phyloP scores from a whole-genome alignment of 73 alveolate genomes.

The Uronychia setigera region DNA sequence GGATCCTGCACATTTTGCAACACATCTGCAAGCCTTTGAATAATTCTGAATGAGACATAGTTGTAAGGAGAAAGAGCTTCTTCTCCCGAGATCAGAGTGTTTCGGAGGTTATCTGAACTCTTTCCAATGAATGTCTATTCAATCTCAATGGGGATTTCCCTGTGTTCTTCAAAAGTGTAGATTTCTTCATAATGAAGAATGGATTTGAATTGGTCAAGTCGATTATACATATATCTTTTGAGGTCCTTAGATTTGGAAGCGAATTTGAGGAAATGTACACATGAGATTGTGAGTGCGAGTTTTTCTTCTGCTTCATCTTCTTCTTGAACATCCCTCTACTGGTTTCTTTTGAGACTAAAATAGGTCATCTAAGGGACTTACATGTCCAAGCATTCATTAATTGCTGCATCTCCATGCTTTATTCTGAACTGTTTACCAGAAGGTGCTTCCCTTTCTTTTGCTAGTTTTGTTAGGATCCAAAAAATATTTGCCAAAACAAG shows the following conservation, averaged over 20 bases:
- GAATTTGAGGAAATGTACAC: conserved; percentile 77
- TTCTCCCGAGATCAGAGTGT: conserved; percentile 49
- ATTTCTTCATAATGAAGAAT: conserved; percentile 71
- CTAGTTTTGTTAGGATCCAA: conserved; percentile 72
- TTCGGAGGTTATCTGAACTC: conserved; percentile 45
- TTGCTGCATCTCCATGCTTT: conserved; percentile 74
- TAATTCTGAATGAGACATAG: conserved; percentile 73
- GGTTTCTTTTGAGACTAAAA: conserved; percentile 69
- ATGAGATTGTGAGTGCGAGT: conserved; percentile 65
- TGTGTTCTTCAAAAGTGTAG: conserved; percentile 39
- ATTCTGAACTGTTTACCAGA: conserved; percentile 62
- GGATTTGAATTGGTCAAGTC: conserved; percentile 53
- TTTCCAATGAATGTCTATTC: conserved; percentile 82
- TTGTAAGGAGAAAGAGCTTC: conserved; percentile 74
- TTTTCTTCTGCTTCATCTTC: conserved; percentile 85
- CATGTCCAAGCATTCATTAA: conserved; percentile 71
- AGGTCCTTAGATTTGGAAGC: conserved; percentile 55
- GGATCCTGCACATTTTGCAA: conserved; percentile 51
- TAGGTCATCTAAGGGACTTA: no score
- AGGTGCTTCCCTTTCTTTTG: conserved; percentile 50
- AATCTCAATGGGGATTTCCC: conserved; percentile 68
- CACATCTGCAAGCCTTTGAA: conserved; percentile 81
- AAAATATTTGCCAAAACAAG: conserved; percentile 75
- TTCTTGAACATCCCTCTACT: conserved; percentile 71
- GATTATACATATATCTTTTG: conserved; percentile 50